phyloP scores from a whole-genome alignment of 768 basidiomycete genomes.

The Trametes punicea region DNA sequence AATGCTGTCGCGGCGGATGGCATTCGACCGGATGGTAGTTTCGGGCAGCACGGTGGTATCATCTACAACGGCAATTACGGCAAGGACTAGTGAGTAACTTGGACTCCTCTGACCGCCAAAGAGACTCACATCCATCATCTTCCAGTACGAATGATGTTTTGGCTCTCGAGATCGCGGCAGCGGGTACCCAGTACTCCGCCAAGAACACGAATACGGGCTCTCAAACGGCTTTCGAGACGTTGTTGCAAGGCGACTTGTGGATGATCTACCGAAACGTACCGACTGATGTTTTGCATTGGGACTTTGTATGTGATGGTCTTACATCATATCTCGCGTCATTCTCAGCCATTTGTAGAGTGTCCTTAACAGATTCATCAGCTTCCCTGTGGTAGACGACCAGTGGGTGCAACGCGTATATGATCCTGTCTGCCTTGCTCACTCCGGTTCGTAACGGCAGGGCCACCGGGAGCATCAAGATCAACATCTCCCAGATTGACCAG shows the following conservation, averaged over 20 bases:
- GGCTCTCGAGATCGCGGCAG: slow-evolving; percentile 56
- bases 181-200: slow-evolving; percentile 56
- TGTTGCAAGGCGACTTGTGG: slow-evolving; percentile 62
- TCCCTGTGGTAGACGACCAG: slow-evolving; percentile 52
- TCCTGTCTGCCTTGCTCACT: background rate
- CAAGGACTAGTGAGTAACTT: slow-evolving; percentile 40
- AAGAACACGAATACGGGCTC: slow-evolving; percentile 28
- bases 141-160: slow-evolving; percentile 58
- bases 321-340: background rate
- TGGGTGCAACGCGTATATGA: slow-evolving; percentile 23
- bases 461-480: slow-evolving; percentile 53
- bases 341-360: slow-evolving; percentile 43
- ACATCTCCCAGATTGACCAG: slow-evolving; percentile 47
- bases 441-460: slow-evolving; percentile 37
- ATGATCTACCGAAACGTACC: slow-evolving; percentile 62
- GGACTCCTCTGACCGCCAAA: background rate
- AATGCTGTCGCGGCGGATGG: slow-evolving; percentile 53
- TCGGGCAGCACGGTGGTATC: slow-evolving; percentile 52
- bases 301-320: slow-evolving; percentile 43
- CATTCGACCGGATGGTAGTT: slow-evolving; percentile 45
- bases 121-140: background rate
- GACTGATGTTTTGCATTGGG: slow-evolving; percentile 64
- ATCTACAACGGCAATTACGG: slow-evolving; percentile 62
- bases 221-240: slow-evolving; percentile 47
- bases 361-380: slow-evolving; percentile 63